Percentiles rank a stretch among this genome's conserved stretches.
Conservation (phyloP, 441 rosid genomes). For the Raphanus hybrid region DNA sequence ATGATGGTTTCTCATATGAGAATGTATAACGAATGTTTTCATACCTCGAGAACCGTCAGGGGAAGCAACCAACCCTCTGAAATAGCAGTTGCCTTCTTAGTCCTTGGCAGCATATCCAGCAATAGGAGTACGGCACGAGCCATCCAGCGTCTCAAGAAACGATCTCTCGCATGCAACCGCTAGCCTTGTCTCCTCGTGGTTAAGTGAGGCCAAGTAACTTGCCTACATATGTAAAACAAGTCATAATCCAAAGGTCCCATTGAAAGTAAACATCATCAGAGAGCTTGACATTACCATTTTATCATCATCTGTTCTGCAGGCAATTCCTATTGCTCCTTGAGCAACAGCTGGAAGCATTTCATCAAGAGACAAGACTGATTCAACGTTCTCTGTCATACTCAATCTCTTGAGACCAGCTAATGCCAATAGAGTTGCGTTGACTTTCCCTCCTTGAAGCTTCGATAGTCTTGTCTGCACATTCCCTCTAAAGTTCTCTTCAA, state of each 20-base stretch:
- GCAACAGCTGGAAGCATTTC: constrained; percentile 99
- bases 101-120: constrained; percentile 90
- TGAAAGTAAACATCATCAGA: too few relatives aligned
- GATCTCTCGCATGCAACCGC: constrained; percentile 74
- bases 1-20: constrained; percentile 18
- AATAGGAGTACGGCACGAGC: constrained; percentile 97
- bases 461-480: constrained; percentile 50
- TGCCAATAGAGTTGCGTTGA: constrained; percentile 89
- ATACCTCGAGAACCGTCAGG: constrained; percentile 91
- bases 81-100: constrained; percentile 74
- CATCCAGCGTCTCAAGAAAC: constrained; percentile 76
- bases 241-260: too few relatives aligned
- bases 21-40: constrained; percentile 2
- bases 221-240: too few relatives aligned
- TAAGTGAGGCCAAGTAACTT: too few relatives aligned
- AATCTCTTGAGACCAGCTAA: constrained; percentile 94
- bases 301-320: constrained; percentile 46
- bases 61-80: constrained; percentile 92
- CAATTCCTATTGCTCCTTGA: constrained; percentile 98
- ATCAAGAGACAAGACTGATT: constrained; percentile 67
- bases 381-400: constrained; percentile 84
- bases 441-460: constrained; percentile 84
- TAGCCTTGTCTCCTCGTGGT: too few relatives aligned
- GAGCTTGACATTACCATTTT: too few relatives aligned
- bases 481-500: too few relatives aligned